phyloP scores from a whole-genome alignment of 495 filamentous ascomycete species.

The Podospora fimiseda region DNA sequence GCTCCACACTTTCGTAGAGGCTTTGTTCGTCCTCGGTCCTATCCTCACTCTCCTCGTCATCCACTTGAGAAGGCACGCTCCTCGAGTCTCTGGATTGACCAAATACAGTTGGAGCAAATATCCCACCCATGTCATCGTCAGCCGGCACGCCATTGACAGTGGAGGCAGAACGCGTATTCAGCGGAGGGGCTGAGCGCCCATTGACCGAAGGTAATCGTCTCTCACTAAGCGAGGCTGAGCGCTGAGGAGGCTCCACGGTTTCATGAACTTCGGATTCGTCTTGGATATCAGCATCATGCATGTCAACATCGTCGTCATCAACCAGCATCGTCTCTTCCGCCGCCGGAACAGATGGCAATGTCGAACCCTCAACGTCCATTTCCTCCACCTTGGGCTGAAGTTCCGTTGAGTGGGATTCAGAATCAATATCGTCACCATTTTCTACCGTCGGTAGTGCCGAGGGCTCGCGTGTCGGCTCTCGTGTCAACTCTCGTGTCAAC shows the following conservation, averaged over 20 bases:
- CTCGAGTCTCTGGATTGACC: constrained; percentile 11
- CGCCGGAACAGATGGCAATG: constrained; percentile 21
- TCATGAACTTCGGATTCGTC: constrained; percentile 34
- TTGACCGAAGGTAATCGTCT: background rate
- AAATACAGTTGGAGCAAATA: constrained; percentile 13
- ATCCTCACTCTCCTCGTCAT: constrained; percentile 40
- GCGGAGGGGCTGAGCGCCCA: background rate
- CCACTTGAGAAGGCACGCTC: constrained; percentile 12
- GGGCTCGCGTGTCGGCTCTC: constrained; percentile 18
- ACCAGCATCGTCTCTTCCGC: constrained; percentile 19
- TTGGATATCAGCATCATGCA: constrained; percentile 34
- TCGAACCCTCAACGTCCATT: constrained; percentile 31
- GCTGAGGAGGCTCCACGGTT: constrained; percentile 40
- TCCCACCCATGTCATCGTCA: constrained; percentile 1
- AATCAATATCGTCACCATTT: constrained; percentile 18
- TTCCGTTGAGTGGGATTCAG: constrained; percentile 12
- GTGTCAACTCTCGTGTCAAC: constrained; percentile 13
- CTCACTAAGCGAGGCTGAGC: constrained; percentile 32
- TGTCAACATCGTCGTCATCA: constrained; percentile 9
- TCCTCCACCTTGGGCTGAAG: constrained; percentile 35
- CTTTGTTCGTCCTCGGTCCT: constrained; percentile 59
- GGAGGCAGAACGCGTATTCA: background rate
- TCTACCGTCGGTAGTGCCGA: constrained; percentile 24
- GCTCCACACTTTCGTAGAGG: constrained; percentile 45
- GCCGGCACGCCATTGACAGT: constrained; percentile 5